Conservation (phyloP, 148 eudicot genomes). For the Silene latifolia region DNA sequence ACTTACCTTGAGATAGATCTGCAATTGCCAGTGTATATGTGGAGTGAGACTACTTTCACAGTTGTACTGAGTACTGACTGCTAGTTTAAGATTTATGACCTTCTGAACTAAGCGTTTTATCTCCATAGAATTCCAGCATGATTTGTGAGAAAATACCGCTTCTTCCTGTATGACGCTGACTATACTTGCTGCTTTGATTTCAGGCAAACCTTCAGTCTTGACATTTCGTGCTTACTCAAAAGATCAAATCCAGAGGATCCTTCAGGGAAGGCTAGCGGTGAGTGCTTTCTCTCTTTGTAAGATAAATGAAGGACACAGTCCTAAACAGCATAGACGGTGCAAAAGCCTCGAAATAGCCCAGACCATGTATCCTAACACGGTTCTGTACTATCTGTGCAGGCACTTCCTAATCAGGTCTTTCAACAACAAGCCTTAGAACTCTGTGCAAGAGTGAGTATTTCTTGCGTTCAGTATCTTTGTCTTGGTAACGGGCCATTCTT, state of each 20-base stretch:
- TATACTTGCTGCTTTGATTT: constrained; percentile 22
- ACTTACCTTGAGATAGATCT: too few species aligned
- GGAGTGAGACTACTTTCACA: too few species aligned
- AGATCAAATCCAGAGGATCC: constrained; percentile 75
- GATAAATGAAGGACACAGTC: not conserved
- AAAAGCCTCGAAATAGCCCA: not conserved
- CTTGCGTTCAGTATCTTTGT: constrained; percentile 5
- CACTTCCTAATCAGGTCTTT: constrained; percentile 62
- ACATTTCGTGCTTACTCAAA: constrained; percentile 88
- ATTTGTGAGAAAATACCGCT: not conserved
- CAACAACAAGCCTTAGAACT: constrained; percentile 91
- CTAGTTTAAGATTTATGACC: not conserved
- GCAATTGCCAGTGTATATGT: too few species aligned
- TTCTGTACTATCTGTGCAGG: constrained; percentile 38
- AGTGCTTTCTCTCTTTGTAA: constrained; percentile 11
- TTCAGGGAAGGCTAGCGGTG: constrained; percentile 66
- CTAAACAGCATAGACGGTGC: not conserved
- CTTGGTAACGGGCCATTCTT: not conserved
- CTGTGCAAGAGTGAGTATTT: constrained; percentile 85
- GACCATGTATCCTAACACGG: constrained; percentile 6
- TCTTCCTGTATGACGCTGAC: not conserved
- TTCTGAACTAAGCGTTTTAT: not conserved
- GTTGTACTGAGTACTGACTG: not conserved
- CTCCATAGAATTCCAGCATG: not conserved
- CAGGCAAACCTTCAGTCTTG: constrained; percentile 75